Percentiles rank a stretch among this genome's conserved stretches.
These are phyloP conservation scores for Zymoseptoria ardabiliae DNA, from an alignment of 2,329 filamentous ascomycete genomes.

Conservation along the genomic window DNA sequence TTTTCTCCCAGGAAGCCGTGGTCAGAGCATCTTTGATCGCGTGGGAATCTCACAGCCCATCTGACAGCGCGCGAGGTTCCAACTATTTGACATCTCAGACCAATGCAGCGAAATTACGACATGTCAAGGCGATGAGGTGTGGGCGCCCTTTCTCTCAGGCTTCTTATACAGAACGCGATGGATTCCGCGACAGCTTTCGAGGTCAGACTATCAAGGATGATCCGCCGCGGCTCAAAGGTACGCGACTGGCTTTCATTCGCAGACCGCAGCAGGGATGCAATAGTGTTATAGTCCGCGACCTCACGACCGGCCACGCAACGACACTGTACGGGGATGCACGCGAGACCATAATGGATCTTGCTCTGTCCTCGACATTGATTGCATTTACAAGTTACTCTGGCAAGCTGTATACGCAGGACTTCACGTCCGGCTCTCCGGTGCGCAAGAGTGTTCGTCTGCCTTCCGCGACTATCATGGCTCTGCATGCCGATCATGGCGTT, in stretches of 20 bases:
- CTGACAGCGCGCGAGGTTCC: conserved; percentile 3
- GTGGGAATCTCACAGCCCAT: conserved; percentile 7
- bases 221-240: conserved; percentile 7
- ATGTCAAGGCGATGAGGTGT: conserved; percentile 12
- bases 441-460: background rate
- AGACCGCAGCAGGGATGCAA: conserved; percentile 1
- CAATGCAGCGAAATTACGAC: conserved; percentile 4
- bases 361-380: conserved; percentile 8
- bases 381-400: conserved; percentile 9
- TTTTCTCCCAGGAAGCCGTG: conserved; percentile 22
- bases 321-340: conserved; percentile 8
- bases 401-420: conserved; percentile 7
- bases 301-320: background rate
- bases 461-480: background rate
- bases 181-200: background rate
- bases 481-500: background rate
- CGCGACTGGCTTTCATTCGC: conserved; percentile 12
- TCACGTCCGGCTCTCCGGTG: background rate
- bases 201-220: background rate
- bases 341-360: conserved; percentile 9
- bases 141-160: conserved; percentile 10
- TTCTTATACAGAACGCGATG: background rate
- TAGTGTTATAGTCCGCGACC: conserved; percentile 11
- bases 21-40: conserved; percentile 4
- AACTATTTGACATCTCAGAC: background rate